A percentile compares a stretch with the other conserved stretches of the same genome.
phyloP scores from a whole-genome alignment of 73 alveolate genomes.

The Blepharisma japonicum region DNA sequence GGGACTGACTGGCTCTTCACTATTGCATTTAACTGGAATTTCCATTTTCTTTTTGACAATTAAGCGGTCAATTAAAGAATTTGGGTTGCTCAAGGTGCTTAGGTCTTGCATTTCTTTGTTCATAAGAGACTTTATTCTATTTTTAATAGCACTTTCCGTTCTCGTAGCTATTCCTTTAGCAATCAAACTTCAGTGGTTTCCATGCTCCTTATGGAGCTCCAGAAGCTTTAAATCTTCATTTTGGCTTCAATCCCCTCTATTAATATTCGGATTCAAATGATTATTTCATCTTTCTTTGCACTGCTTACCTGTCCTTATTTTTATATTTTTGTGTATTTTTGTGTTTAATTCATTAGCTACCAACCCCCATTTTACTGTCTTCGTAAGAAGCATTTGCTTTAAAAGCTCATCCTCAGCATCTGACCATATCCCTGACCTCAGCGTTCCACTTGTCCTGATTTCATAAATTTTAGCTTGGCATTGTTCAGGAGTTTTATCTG shows the following conservation, averaged over 20 bases:
- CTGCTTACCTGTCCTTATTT: constrained; percentile 76
- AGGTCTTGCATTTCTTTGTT: constrained; percentile 18
- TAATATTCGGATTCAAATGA: constrained; percentile 72
- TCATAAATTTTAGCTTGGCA: background rate
- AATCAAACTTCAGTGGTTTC: constrained; percentile 85
- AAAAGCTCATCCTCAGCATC: constrained; percentile 17
- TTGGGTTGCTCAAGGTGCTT: background rate
- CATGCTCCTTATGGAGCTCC: constrained; percentile 66
- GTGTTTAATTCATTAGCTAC: constrained; percentile 45
- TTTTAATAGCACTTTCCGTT: constrained; percentile 84
- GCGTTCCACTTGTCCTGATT: constrained; percentile 14
- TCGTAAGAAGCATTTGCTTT: background rate
- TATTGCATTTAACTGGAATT: no score
- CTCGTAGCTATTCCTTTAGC: constrained; percentile 62
- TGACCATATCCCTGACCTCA: constrained; percentile 27
- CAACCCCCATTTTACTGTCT: constrained; percentile 40
- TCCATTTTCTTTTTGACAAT: background rate
- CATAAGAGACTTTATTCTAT: constrained; percentile 43
- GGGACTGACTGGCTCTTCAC: constrained; percentile 1
- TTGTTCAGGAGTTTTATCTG: constrained; percentile 17
- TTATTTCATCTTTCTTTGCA: constrained; percentile 87
- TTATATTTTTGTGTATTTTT: constrained; percentile 25
- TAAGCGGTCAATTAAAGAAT: constrained; percentile 10
- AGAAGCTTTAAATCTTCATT: constrained; percentile 72
- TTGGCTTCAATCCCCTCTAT: constrained; percentile 69